Conservation (phyloP, 805 yeast species). For the Starmerella etchellsii region DNA sequence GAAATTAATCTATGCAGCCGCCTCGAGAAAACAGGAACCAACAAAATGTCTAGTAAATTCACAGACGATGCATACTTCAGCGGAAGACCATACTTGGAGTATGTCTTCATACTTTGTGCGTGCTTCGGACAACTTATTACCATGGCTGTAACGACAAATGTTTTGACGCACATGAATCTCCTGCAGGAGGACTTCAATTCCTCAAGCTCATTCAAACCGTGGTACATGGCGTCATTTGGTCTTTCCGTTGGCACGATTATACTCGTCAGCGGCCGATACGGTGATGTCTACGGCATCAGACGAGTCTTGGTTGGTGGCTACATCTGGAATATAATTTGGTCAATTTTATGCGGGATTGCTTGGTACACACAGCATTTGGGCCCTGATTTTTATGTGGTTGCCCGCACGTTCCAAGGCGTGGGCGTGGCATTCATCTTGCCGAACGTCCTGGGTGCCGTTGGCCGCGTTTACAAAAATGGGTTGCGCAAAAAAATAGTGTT, state of each 20-base stretch:
- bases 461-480: constrained; percentile 23
- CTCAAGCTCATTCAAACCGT: constrained; percentile 28
- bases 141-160: constrained; percentile 30
- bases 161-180: constrained; percentile 23
- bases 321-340: constrained; percentile 43
- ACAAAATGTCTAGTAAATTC: constrained; percentile 9
- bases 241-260: constrained; percentile 63
- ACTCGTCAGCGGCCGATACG: constrained; percentile 52
- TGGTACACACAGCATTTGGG: constrained; percentile 30
- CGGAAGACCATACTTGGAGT: constrained; percentile 7
- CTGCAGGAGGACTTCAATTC: constrained; percentile 27
- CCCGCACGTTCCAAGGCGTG: constrained; percentile 53
- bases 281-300: constrained; percentile 59
- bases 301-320: constrained; percentile 43
- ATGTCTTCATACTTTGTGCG: constrained; percentile 22
- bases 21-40: too few relatives aligned
- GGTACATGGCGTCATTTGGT: constrained; percentile 65
- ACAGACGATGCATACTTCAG: constrained; percentile 13
- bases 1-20: too few relatives aligned
- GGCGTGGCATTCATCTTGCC: constrained; percentile 52
- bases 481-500: constrained; percentile 41
- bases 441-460: constrained; percentile 45
- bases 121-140: constrained; percentile 30
- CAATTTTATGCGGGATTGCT: constrained; percentile 47
- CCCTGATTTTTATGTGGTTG: constrained; percentile 23